A percentile compares a stretch with the other conserved stretches of the same genome.
phyloP scores from a whole-genome alignment of 2,329 filamentous ascomycete genomes.

The Epicoccum nigrum region DNA sequence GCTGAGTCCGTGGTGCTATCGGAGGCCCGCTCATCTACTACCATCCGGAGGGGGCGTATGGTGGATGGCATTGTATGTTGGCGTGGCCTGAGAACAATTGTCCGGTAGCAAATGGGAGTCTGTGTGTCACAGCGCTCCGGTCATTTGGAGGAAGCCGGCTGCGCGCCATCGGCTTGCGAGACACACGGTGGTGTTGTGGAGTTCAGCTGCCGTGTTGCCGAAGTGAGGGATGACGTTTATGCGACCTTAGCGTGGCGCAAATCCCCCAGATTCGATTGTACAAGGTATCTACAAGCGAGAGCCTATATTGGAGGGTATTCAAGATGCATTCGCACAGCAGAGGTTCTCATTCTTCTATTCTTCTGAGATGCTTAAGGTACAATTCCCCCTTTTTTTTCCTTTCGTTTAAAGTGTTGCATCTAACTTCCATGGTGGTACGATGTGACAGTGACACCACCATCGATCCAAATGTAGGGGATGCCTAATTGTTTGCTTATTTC shows the following conservation, averaged over 20 bases:
- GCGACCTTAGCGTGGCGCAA: constrained; percentile 3
- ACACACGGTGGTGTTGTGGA: constrained; percentile 5
- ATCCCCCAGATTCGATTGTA: constrained; percentile 16
- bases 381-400: too few species aligned
- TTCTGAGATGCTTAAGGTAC: too few species aligned
- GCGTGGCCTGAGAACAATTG: not conserved
- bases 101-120: not conserved
- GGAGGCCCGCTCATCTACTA: constrained; percentile 18
- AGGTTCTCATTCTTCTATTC: too few species aligned
- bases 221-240: constrained; percentile 12
- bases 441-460: too few species aligned
- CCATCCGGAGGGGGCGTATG: constrained; percentile 20
- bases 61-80: constrained; percentile 16
- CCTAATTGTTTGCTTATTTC: too few species aligned
- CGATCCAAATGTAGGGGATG: too few species aligned
- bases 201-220: constrained; percentile 14
- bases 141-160: not conserved
- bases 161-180: not conserved
- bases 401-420: too few species aligned
- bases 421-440: too few species aligned
- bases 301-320: too few species aligned
- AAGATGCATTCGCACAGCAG: too few species aligned
- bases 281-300: too few species aligned
- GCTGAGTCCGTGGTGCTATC: constrained; percentile 32
- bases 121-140: not conserved